These are phyloP conservation scores for Sporobolomyces roseus DNA, from an alignment of 768 basidiomycete genomes.

Conservation along the genomic window DNA sequence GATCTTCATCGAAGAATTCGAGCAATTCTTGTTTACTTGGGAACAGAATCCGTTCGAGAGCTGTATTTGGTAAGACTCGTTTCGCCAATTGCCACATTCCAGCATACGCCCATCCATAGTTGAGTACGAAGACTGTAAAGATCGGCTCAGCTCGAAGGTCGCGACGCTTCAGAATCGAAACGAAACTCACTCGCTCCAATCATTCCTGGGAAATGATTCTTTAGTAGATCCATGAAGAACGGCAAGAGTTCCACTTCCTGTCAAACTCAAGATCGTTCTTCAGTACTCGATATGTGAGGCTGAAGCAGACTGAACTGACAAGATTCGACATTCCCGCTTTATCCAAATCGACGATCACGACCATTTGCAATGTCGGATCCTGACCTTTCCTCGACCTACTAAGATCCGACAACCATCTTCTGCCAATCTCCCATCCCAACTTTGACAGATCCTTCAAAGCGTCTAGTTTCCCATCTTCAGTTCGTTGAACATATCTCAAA, in stretches of 20 bases:
- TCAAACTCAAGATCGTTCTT: too few relatives aligned
- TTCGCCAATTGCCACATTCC: slow-evolving; percentile 45
- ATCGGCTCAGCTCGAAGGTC: too few relatives aligned
- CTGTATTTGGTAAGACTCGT: slow-evolving; percentile 42
- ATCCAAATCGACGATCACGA: slow-evolving; percentile 42
- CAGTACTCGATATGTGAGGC: background rate
- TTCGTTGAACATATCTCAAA: slow-evolving; percentile 36
- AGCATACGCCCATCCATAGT: slow-evolving; percentile 44
- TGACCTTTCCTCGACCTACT: slow-evolving; percentile 12
- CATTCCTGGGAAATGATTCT: slow-evolving; percentile 44
- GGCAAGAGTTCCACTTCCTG: slow-evolving; percentile 45
- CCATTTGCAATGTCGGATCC: slow-evolving; percentile 40
- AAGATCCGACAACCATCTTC: slow-evolving; percentile 39
- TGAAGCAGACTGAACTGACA: slow-evolving; percentile 6
- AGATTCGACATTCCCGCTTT: slow-evolving; percentile 41
- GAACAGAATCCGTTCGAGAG: slow-evolving; percentile 45
- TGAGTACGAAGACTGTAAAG: slow-evolving; percentile 40
- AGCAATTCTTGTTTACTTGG: slow-evolving; percentile 39
- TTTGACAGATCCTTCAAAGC: slow-evolving; percentile 41
- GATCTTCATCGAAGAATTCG: slow-evolving; percentile 42
- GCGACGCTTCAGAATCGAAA: background rate
- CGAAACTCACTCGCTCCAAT: slow-evolving; percentile 28
- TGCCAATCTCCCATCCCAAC: slow-evolving; percentile 36
- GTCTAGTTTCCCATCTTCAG: slow-evolving; percentile 39
- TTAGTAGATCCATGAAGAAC: slow-evolving; percentile 44